Evolutionary conservation across 2,329 filamentous ascomycete species (phyloP), one percentile per base, ranked within the genome.

Genomic region (Fusarium sp.): DNA sequence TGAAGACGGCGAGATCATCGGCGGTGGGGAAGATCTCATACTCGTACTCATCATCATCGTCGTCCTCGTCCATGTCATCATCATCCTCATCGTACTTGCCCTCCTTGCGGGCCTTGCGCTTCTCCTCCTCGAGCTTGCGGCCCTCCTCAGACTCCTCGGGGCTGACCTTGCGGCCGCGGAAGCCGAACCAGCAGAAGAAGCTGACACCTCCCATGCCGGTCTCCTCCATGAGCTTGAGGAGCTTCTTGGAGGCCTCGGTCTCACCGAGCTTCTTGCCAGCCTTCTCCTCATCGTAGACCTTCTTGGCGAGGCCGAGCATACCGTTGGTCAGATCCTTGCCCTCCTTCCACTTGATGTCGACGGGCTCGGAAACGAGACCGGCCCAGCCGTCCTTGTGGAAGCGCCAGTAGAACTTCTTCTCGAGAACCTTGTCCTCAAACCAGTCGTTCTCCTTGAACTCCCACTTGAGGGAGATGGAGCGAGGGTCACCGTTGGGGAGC

Each of bases 341-440:
- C 63, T 76, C 60, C 89, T 95, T 96, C 95, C 94, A 97, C 80
- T 91, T 87, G 83, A 98, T 96, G 76, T 91, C 88, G 75, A 98
- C 94, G 11, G 96, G 96, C 85, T 97, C 94, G 31, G 92, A 95
- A 65, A 98, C 94, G 39, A 97, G 88, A 41, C 94, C 94, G 41
- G 89, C 86, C 90, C 90, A 95, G 79, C 89, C 88, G 80, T 92
- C 89, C 80, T 87, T 89, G 69, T 89, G 86, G 81, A 89, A 88
- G 75, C 95, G 91, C 87, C 92, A 94, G 89, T 92, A 96, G 84
- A 98, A 98, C 81, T 93, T 94, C 91, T 98, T 98, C 85, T 96
- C 93, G 55, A 98, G 84, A 61, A 91, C 89, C 62, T 85, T 87
- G 84, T 98, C 88, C 80, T 91, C 88, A 79, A 98, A 98, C 85